Conservation (phyloP, 2,329 filamentous ascomycete species). For the Fusarium continuum region DNA sequence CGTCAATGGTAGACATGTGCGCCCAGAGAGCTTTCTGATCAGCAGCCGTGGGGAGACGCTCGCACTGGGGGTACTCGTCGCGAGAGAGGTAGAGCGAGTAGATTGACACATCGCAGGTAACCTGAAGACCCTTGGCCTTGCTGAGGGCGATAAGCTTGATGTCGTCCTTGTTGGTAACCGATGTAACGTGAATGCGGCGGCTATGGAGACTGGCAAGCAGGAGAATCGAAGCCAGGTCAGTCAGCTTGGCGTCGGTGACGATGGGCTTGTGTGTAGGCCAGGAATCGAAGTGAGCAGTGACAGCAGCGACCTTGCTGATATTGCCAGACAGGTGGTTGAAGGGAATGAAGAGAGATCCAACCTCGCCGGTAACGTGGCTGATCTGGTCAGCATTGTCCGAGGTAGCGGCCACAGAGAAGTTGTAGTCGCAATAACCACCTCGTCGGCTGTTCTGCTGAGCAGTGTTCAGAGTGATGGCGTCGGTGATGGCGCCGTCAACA, state of each 20-base stretch:
- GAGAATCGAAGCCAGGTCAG: constrained; percentile 82
- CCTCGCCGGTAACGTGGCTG: constrained; percentile 74
- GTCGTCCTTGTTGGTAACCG: constrained; percentile 81
- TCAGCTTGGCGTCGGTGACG: constrained; percentile 82
- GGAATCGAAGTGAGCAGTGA: constrained; percentile 79
- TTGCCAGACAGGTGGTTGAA: constrained; percentile 85
- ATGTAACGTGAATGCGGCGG: constrained; percentile 81
- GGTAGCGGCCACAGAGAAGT: constrained; percentile 80
- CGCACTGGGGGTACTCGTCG: constrained; percentile 73
- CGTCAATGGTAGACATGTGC: constrained; percentile 75
- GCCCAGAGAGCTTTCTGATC: constrained; percentile 81
- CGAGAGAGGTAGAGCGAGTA: constrained; percentile 80
- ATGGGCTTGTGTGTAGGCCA: constrained; percentile 84
- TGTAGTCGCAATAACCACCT: constrained; percentile 79
- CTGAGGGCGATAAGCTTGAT: constrained; percentile 79
- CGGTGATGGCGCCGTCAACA: constrained; percentile 75
- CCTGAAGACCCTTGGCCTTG: constrained; percentile 82
- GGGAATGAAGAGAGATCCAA: constrained; percentile 83
- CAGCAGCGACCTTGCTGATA: constrained; percentile 83
- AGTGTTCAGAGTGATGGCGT: constrained; percentile 74
- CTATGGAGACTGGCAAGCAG: constrained; percentile 80
- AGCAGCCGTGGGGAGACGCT: constrained; percentile 70
- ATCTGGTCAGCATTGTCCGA: constrained; percentile 79
- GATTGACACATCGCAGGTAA: constrained; percentile 84
- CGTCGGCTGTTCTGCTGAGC: constrained; percentile 76